These are phyloP conservation scores for Ophiocordyceps australis DNA, from an alignment of 2,329 filamentous ascomycete genomes.

Conservation along the genomic window DNA sequence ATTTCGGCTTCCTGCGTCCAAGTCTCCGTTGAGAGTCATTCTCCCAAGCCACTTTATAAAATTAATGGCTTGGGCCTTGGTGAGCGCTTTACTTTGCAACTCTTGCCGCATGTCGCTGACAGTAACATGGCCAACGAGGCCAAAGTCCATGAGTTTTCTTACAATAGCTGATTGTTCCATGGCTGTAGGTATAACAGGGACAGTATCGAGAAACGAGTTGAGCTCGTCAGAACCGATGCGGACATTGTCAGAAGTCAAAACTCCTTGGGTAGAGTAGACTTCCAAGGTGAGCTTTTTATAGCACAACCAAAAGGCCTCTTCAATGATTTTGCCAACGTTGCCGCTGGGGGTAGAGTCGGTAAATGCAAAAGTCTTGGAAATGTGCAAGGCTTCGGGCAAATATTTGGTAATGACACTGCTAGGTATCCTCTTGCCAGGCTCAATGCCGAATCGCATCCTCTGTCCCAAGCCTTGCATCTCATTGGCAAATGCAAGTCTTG, in stretches of 20 bases:
- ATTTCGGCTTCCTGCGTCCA: slow-evolving; percentile 50
- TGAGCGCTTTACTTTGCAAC: slow-evolving; percentile 65
- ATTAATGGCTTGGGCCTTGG: slow-evolving; percentile 56
- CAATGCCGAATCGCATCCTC: slow-evolving; percentile 32
- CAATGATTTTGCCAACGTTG: slow-evolving; percentile 70
- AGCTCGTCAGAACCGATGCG: slow-evolving; percentile 53
- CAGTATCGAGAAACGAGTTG: slow-evolving; percentile 63
- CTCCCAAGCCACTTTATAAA: slow-evolving; percentile 73
- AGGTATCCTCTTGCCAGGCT: slow-evolving; percentile 32
- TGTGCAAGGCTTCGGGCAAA: slow-evolving; percentile 65
- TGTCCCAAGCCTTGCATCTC: slow-evolving; percentile 65
- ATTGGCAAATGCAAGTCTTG: slow-evolving; percentile 69
- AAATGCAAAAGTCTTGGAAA: slow-evolving; percentile 75
- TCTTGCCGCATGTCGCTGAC: slow-evolving; percentile 73
- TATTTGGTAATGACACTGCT: slow-evolving; percentile 47
- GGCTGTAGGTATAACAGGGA: slow-evolving; percentile 68
- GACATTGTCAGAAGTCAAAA: slow-evolving; percentile 69
- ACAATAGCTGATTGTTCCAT: slow-evolving; percentile 62
- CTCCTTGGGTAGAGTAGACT: slow-evolving; percentile 71
- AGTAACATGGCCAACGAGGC: slow-evolving; percentile 73
- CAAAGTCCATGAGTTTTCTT: slow-evolving; percentile 63
- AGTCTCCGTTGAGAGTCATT: slow-evolving; percentile 51
- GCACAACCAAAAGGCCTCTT: slow-evolving; percentile 92
- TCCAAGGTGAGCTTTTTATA: slow-evolving; percentile 71
- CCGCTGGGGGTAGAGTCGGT: slow-evolving; percentile 77